phyloP scores from a whole-genome alignment of 2,329 filamentous ascomycete species.

The Colletotrichum cordylinicola region DNA sequence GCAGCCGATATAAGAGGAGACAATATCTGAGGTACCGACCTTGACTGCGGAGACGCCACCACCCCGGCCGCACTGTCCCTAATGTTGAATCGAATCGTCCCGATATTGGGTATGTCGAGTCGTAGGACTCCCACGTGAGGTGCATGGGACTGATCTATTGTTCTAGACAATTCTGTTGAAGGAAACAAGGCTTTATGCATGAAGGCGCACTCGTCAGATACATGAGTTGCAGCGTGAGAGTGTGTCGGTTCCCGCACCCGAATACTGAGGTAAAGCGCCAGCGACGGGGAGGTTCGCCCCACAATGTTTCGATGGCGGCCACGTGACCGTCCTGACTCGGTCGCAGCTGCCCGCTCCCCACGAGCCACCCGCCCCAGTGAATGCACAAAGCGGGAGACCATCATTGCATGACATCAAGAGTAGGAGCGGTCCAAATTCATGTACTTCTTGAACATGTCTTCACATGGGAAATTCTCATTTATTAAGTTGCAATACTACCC shows the following conservation, averaged over 20 bases:
- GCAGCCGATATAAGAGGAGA: slow-evolving; percentile 9
- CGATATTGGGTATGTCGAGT: neutral
- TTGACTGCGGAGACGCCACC: slow-evolving; percentile 16
- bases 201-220: slow-evolving; percentile 12
- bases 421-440: neutral
- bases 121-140: neutral
- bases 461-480: neutral
- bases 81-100: slow-evolving; percentile 1
- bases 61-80: slow-evolving; percentile 9
- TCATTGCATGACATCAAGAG: neutral
- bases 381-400: neutral
- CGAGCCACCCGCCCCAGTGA: neutral
- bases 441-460: neutral
- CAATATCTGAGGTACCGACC: slow-evolving; percentile 9
- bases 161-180: slow-evolving; percentile 10
- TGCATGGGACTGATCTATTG: slow-evolving; percentile 5
- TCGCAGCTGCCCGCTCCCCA: neutral
- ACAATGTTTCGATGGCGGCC: neutral
- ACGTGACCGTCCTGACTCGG: neutral
- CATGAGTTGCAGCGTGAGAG: neutral
- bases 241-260: neutral
- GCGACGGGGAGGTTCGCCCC: neutral
- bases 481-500: neutral
- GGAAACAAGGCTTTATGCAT: neutral
- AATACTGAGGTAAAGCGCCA: neutral